Percentiles rank a stretch among this genome's conserved stretches.
phyloP scores from a whole-genome alignment of 495 filamentous ascomycete genomes.

The Penicillium fimorum region DNA sequence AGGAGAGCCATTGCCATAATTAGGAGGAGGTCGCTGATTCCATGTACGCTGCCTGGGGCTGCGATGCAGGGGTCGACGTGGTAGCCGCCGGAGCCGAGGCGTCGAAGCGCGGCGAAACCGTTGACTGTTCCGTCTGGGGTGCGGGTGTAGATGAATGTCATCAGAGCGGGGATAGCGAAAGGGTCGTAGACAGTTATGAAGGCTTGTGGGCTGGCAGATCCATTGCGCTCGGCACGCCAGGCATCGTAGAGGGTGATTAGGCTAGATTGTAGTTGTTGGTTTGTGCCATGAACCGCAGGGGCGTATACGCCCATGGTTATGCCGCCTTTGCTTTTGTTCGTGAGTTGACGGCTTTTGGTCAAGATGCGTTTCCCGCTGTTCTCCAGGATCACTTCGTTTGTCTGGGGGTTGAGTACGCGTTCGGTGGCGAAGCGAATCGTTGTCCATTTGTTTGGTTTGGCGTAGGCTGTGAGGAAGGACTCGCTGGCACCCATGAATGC shows the following conservation, averaged over 20 bases:
- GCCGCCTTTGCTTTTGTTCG: conserved; percentile 34
- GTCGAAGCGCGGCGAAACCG: conserved; percentile 42
- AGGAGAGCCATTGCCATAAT: conserved; percentile 40
- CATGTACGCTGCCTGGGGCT: conserved; percentile 33
- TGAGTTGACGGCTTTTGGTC: conserved; percentile 36
- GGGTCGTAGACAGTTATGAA: conserved; percentile 47
- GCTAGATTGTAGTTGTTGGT: conserved; percentile 30
- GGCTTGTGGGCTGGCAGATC: conserved; percentile 28
- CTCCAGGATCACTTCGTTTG: conserved; percentile 43
- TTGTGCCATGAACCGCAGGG: conserved; percentile 26
- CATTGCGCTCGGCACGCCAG: conserved; percentile 39
- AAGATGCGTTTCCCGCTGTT: conserved; percentile 37
- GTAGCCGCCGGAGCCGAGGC: conserved; percentile 38
- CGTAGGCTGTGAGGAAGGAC: conserved; percentile 25
- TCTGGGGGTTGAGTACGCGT: conserved; percentile 42
- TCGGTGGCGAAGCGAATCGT: conserved; percentile 42
- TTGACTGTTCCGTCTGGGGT: conserved; percentile 29
- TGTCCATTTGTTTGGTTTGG: conserved; percentile 31
- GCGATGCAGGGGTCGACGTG: conserved; percentile 47
- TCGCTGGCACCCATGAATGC: conserved; percentile 41
- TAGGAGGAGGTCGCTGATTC: conserved; percentile 40
- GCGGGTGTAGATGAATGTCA: conserved; percentile 45
- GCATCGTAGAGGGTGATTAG: conserved; percentile 38
- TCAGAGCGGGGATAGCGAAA: conserved; percentile 39
- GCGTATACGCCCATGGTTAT: conserved; percentile 37